phyloP scores from a whole-genome alignment of 2,329 filamentous ascomycete genomes.

The Neofusicoccum parvum region DNA sequence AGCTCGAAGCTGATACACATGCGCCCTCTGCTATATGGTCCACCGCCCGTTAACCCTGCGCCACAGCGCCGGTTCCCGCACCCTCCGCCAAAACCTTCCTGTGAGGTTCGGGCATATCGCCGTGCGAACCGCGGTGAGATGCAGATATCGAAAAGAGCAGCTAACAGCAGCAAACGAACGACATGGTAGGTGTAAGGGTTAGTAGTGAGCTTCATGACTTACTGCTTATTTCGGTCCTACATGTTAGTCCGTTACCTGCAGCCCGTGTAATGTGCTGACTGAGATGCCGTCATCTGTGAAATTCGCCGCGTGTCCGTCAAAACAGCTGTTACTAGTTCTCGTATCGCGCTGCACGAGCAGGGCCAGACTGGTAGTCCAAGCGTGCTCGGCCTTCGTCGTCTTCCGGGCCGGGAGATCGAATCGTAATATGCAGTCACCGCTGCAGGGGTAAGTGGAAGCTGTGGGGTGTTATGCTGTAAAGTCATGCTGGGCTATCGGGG shows the following conservation, averaged over 20 bases:
- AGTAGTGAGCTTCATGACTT: slow-evolving; percentile 9
- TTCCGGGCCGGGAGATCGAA: neutral
- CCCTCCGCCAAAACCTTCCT: slow-evolving; percentile 11
- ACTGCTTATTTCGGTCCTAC: slow-evolving; percentile 7
- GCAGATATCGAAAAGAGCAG: neutral
- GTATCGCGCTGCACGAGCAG: neutral
- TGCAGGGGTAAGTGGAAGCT: slow-evolving; percentile 8
- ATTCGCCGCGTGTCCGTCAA: neutral
- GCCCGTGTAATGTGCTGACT: neutral
- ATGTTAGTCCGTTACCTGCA: slow-evolving; percentile 10
- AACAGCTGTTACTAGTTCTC: neutral
- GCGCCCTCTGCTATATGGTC: slow-evolving; percentile 1
- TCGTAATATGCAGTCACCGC: slow-evolving; percentile 1
- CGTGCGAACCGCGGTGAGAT: slow-evolving; percentile 4
- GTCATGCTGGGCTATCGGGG: slow-evolving; percentile 4
- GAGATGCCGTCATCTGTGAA: neutral
- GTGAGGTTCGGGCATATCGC: neutral
- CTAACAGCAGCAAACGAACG: neutral
- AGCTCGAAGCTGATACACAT: neutral
- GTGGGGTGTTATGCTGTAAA: slow-evolving; percentile 9
- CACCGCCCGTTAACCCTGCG: neutral
- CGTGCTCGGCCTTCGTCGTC: neutral
- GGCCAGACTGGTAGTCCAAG: neutral
- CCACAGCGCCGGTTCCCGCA: slow-evolving; percentile 1
- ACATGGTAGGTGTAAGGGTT: neutral